phyloP scores from a whole-genome alignment of 2,329 filamentous ascomycete species.

The Penicillium occitanis region DNA sequence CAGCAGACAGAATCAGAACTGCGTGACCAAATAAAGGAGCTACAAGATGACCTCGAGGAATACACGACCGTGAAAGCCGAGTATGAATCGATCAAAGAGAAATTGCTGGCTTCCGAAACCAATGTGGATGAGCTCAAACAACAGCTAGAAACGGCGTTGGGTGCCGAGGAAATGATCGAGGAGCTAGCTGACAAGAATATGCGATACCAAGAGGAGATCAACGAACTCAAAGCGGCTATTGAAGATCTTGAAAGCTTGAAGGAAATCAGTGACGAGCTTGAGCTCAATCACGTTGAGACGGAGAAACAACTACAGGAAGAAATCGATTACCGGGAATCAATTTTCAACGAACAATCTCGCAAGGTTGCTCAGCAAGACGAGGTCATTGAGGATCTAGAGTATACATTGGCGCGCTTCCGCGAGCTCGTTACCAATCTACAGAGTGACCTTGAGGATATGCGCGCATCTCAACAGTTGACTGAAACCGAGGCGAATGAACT shows the following conservation, averaged over 20 bases:
- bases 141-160: conserved; percentile 84
- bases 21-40: conserved; percentile 68
- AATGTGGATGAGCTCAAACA: conserved; percentile 82
- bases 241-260: conserved; percentile 86
- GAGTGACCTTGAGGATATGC: conserved; percentile 84
- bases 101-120: conserved; percentile 68
- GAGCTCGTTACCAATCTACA: conserved; percentile 85
- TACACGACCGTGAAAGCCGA: conserved; percentile 66
- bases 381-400: conserved; percentile 80
- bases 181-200: conserved; percentile 86
- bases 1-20: conserved; percentile 81
- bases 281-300: conserved; percentile 87
- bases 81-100: conserved; percentile 68
- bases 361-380: conserved; percentile 75
- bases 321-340: conserved; percentile 79
- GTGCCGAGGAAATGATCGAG: conserved; percentile 91
- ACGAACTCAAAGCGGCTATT: conserved; percentile 76
- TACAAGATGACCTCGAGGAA: conserved; percentile 73
- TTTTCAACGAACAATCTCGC: conserved; percentile 79
- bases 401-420: conserved; percentile 82
- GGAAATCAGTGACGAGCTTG: conserved; percentile 91
- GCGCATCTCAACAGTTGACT: conserved; percentile 85
- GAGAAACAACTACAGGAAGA: conserved; percentile 94
- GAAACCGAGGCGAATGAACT: conserved; percentile 91
- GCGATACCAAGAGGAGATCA: conserved; percentile 76